phyloP scores from a whole-genome alignment of 2,329 filamentous ascomycete species.

The Phoma sp. region DNA sequence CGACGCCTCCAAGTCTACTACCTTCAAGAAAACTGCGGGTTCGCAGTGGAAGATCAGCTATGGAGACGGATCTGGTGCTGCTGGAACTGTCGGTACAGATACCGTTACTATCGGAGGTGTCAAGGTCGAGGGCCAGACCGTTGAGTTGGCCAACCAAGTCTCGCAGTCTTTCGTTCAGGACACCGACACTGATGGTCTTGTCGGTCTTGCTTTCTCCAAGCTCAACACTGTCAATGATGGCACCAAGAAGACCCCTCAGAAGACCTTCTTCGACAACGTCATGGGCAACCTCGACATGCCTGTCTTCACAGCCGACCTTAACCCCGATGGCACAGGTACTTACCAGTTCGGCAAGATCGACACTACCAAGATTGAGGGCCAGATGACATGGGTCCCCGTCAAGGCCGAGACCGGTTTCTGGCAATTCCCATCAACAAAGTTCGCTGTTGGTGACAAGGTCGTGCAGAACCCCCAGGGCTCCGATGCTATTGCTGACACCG shows the following conservation, averaged over 20 bases:
- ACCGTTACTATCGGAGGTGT: slow-evolving; percentile 71
- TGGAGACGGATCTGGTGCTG: slow-evolving; percentile 69
- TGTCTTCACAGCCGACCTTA: slow-evolving; percentile 74
- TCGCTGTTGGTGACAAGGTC: slow-evolving; percentile 62
- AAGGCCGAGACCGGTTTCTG: slow-evolving; percentile 71
- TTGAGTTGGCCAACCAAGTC: slow-evolving; percentile 69
- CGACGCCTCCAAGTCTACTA: slow-evolving; percentile 59
- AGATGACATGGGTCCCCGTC: slow-evolving; percentile 67
- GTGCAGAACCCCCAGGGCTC: slow-evolving; percentile 59
- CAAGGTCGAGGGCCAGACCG: slow-evolving; percentile 66
- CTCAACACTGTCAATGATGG: slow-evolving; percentile 63
- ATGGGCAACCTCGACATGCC: slow-evolving; percentile 66
- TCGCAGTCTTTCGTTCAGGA: slow-evolving; percentile 65
- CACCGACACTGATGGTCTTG: slow-evolving; percentile 69
- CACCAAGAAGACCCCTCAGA: slow-evolving; percentile 66
- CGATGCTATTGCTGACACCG: slow-evolving; percentile 59
- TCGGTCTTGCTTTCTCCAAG: slow-evolving; percentile 70
- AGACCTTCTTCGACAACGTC: slow-evolving; percentile 78
- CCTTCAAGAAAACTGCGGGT: slow-evolving; percentile 57
- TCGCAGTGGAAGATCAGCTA: slow-evolving; percentile 70
- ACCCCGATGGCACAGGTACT: slow-evolving; percentile 64
- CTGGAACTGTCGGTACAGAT: slow-evolving; percentile 72
- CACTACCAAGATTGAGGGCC: slow-evolving; percentile 65
- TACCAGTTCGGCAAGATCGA: slow-evolving; percentile 81
- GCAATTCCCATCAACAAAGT: slow-evolving; percentile 66